These are phyloP conservation scores for Malus hybrid DNA, from an alignment of 331 rosid species.

Conservation along the genomic window DNA sequence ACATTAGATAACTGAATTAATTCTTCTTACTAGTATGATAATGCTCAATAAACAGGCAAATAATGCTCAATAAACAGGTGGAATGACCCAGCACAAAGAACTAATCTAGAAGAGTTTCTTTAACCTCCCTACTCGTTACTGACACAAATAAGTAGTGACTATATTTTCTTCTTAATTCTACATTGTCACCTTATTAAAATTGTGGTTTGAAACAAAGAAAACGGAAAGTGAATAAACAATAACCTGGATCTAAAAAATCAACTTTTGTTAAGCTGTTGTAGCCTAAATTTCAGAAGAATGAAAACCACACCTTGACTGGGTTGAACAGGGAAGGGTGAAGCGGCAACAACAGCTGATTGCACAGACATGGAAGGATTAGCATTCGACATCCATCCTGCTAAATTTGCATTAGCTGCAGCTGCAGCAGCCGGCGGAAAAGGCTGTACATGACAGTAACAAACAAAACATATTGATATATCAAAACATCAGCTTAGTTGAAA, in stretches of 20 bases:
- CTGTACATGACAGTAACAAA: slow-evolving; percentile 12
- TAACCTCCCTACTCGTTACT: not conserved
- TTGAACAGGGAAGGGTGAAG: slow-evolving; percentile 31
- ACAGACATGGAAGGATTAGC: slow-evolving; percentile 33
- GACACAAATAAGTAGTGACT: not conserved
- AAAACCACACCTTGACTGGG: slow-evolving; percentile 38
- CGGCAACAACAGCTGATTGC: slow-evolving; percentile 25
- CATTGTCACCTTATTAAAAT: too few species aligned
- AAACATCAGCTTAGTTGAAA: not conserved
- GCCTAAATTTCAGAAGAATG: not conserved
- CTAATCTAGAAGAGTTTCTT: not conserved
- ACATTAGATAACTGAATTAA: not conserved
- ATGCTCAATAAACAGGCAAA: not conserved
- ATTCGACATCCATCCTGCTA: slow-evolving; percentile 42
- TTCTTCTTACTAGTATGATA: not conserved
- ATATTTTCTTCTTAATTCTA: too few species aligned
- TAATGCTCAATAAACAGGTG: too few species aligned
- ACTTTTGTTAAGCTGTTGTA: not conserved
- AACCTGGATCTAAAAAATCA: not conserved
- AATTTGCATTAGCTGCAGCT: slow-evolving; percentile 29
- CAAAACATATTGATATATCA: not conserved
- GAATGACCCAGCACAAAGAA: not conserved
- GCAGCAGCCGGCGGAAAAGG: slow-evolving; percentile 32
- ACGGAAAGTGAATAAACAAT: not conserved
- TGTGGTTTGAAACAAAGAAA: not conserved